Evolutionary conservation across 192 early-diverging fungal species (phyloP).

Genomic region (Umbelopsis ramanniana): DNA sequence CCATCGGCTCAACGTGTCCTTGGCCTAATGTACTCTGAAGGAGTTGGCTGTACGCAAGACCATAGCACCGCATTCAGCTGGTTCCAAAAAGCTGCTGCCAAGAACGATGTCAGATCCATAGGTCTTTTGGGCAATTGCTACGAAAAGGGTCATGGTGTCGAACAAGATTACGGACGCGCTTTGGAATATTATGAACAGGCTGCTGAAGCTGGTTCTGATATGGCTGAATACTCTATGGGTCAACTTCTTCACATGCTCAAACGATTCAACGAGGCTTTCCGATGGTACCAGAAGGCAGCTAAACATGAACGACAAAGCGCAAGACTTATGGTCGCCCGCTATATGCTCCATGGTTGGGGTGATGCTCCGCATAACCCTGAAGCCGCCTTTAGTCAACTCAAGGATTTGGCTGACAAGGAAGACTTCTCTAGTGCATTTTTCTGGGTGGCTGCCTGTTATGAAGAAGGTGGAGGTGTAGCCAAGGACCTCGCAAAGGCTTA

Average conservation of each 20-base stretch:
- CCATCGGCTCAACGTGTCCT: constrained; percentile 30
- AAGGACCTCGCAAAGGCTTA: constrained; percentile 30
- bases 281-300: constrained; percentile 23
- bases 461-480: constrained; percentile 22
- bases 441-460: constrained; percentile 31
- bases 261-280: constrained; percentile 17
- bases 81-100: constrained; percentile 43
- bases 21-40: constrained; percentile 41
- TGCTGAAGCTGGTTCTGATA: constrained; percentile 29
- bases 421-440: constrained; percentile 29
- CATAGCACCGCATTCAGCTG: constrained; percentile 33
- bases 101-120: constrained; percentile 33
- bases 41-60: constrained; percentile 24
- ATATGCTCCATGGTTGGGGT: constrained; percentile 39
- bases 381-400: constrained; percentile 26
- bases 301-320: constrained; percentile 26
- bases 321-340: constrained; percentile 36
- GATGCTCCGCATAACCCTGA: constrained; percentile 12
- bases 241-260: constrained; percentile 22
- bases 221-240: constrained; percentile 19
- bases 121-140: constrained; percentile 39
- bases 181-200: constrained; percentile 36
- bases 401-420: constrained; percentile 20
- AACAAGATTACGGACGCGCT: constrained; percentile 29
- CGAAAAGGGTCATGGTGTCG: constrained; percentile 39